Conservation (phyloP, 2,329 filamentous ascomycete species). For the Ustulina deusta region DNA sequence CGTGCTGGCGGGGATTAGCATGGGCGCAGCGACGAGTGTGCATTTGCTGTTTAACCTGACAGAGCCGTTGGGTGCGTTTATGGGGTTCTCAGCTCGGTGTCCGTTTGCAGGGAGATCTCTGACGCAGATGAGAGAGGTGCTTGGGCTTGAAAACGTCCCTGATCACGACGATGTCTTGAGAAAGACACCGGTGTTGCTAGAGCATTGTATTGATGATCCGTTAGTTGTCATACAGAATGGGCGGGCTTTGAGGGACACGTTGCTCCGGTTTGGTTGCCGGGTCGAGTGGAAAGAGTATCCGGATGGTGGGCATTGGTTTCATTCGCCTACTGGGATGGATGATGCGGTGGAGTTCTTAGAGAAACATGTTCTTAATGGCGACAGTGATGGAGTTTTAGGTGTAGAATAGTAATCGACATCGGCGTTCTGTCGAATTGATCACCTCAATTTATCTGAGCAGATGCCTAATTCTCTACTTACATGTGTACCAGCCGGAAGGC, state of each 20-base stretch:
- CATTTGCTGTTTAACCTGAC: constrained; percentile 44
- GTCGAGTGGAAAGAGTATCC: constrained; percentile 59
- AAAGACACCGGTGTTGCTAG: constrained; percentile 59
- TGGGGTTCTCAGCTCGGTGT: constrained; percentile 46
- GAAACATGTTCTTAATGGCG: constrained; percentile 15
- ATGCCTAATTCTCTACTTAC: no score
- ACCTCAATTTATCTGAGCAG: no score
- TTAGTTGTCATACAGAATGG: constrained; percentile 56
- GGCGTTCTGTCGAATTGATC: background rate
- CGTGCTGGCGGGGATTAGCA: constrained; percentile 61
- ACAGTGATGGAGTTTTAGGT: background rate
- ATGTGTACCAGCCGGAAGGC: no score
- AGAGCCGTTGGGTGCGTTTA: constrained; percentile 42
- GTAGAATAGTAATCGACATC: background rate
- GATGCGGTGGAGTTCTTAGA: constrained; percentile 55
- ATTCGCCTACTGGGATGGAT: constrained; percentile 58
- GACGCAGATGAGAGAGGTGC: constrained; percentile 44
- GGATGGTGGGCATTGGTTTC: constrained; percentile 60
- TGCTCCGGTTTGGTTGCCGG: constrained; percentile 54
- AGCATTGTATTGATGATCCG: constrained; percentile 61
- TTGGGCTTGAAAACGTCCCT: constrained; percentile 48
- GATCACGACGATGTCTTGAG: constrained; percentile 48
- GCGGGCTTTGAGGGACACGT: constrained; percentile 51
- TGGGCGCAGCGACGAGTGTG: constrained; percentile 57
- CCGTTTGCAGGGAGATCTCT: constrained; percentile 44